A percentile compares a stretch with the other conserved stretches of the same genome.
Conservation (phyloP, 352 stramenopile species). For the Globisporangium perplexum region DNA sequence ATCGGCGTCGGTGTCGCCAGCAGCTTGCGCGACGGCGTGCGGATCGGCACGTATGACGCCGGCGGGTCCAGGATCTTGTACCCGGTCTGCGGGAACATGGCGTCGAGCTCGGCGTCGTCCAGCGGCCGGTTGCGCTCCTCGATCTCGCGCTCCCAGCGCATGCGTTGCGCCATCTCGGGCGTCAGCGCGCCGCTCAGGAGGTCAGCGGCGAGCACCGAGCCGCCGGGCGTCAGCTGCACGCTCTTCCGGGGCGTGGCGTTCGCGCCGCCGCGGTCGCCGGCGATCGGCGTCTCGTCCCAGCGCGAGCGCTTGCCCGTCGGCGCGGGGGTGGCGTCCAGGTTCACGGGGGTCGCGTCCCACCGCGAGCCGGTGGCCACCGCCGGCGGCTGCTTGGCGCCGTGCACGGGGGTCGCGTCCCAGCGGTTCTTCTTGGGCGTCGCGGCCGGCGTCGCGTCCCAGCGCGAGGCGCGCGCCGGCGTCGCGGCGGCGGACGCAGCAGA, state of each 20-base stretch:
- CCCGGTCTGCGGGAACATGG: slow-evolving; percentile 92
- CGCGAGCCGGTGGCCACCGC: slow-evolving; percentile 40
- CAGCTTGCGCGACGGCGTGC: slow-evolving; percentile 93
- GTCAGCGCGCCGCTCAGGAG: slow-evolving; percentile 71
- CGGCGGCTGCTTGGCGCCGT: slow-evolving; percentile 24
- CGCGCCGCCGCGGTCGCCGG: slow-evolving; percentile 30
- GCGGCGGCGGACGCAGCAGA: slow-evolving; percentile 29
- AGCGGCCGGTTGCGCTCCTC: slow-evolving; percentile 95
- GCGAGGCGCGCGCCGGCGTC: slow-evolving; percentile 57
- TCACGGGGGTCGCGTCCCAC: slow-evolving; percentile 93
- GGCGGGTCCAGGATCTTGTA: slow-evolving; percentile 97
- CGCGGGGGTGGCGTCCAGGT: slow-evolving; percentile 35
- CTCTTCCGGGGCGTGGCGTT: slow-evolving; percentile 45
- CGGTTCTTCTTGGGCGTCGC: slow-evolving; percentile 64
- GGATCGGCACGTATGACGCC: slow-evolving; percentile 93
- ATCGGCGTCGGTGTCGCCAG: slow-evolving; percentile 95
- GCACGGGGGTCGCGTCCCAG: slow-evolving; percentile 77
- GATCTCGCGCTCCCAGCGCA: slow-evolving; percentile 96
- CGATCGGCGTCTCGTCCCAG: slow-evolving; percentile 96
- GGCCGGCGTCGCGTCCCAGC: slow-evolving; percentile 65
- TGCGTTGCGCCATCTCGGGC: slow-evolving; percentile 88
- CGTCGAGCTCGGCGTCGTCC: slow-evolving; percentile 95
- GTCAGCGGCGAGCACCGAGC: slow-evolving; percentile 43
- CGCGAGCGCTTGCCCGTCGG: slow-evolving; percentile 87
- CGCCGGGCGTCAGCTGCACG: slow-evolving; percentile 67